A percentile compares a stretch with the other conserved stretches of the same genome.
These are phyloP conservation scores for Schizochytrium sp. DNA, from an alignment of 108 stramenopile genomes.

Conservation along the genomic window DNA sequence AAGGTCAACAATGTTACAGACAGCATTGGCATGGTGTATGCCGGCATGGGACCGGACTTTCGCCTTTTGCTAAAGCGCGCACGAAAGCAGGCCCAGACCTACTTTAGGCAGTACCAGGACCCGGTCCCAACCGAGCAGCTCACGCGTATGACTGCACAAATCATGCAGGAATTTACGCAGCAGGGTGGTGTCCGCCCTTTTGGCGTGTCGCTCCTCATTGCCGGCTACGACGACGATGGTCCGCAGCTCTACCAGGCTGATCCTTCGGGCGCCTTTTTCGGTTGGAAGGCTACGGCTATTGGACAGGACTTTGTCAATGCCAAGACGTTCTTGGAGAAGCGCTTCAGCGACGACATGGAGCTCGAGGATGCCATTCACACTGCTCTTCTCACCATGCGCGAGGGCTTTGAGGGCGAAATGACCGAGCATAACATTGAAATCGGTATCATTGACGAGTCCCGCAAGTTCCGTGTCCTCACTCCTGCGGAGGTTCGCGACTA, in stretches of 20 bases:
- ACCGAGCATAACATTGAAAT: slow-evolving; percentile 93
- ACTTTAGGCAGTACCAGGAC: slow-evolving; percentile 74
- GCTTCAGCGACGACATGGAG: slow-evolving; percentile 88
- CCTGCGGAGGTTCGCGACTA: slow-evolving; percentile 97
- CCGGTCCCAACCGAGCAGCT: slow-evolving; percentile 80
- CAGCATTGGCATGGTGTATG: slow-evolving; percentile 75
- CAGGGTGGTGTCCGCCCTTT: slow-evolving; percentile 94
- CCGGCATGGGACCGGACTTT: slow-evolving; percentile 98
- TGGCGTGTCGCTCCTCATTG: slow-evolving; percentile 84
- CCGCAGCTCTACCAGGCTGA: slow-evolving; percentile 87
- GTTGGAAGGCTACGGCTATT: slow-evolving; percentile 99
- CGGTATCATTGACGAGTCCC: slow-evolving; percentile 73
- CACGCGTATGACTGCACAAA: slow-evolving; percentile 76
- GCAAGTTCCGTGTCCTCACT: slow-evolving; percentile 84
- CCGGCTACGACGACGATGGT: slow-evolving; percentile 81
- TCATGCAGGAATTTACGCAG: slow-evolving; percentile 98
- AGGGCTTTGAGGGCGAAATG: slow-evolving; percentile 99
- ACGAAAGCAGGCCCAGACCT: slow-evolving; percentile 84
- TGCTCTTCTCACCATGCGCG: slow-evolving; percentile 87
- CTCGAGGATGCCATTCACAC: slow-evolving; percentile 99
- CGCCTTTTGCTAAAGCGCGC: slow-evolving; percentile 86
- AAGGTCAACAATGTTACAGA: slow-evolving; percentile 80
- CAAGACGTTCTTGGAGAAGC: slow-evolving; percentile 94
- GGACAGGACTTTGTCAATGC: slow-evolving; percentile 96
- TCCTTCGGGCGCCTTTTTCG: slow-evolving; percentile 94